Base-by-base conservation (phyloP, 192 early-diverging fungal species). In the Umbelopsis sp. region DNA sequence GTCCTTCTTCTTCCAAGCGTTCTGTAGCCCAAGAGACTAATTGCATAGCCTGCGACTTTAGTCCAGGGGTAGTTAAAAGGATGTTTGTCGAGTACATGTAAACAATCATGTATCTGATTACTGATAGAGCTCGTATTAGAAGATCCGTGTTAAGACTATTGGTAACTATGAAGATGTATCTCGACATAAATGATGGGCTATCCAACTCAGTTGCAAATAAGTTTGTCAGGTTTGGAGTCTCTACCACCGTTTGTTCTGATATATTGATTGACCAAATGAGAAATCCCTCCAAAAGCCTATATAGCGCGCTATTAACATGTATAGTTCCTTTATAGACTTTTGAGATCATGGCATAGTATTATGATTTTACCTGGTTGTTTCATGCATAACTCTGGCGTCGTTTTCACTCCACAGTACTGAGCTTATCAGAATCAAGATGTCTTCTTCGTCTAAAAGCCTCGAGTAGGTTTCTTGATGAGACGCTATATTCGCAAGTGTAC, bases 401-500 rank as follows among this genome's bases (percentile, higher is more conserved):
- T 71, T 73, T 13, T 74, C 72, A 49, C 71, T 46, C 69, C 69
- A 69, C 16, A 78, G 64, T 21, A 74, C 30, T 11, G 69, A 66
- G 18, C 61, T 50, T 20, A 77, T 52, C 13, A 80, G 23, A 50
- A 47, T 71, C 6, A 70, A 25, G 0, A 81, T 18, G 64, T 81
- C 79, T 46, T 53, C 65, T 48, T 81, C 76, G 8, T 77, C 64
- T 4, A 71, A 13, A 13, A 81, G 20, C 20, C 61, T 50, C 16
- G 71, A 27, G 3, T 71, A 67, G 16, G 20, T 67, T 13, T 77
- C 79, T 64, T 61, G 67, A 37, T 78, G 72, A 58, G 69, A 81
- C 23, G 79, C 75, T 16, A 81, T 46, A 45, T 81, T 81, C 3
- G 79, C 79, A 2, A 81, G 49, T 8, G 69, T 53, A 6, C 79